A percentile compares a stretch with the other conserved stretches of the same genome.
These are phyloP conservation scores for Canavalia ensiformis DNA, from an alignment of 306 rosid genomes.

Conservation along the genomic window DNA sequence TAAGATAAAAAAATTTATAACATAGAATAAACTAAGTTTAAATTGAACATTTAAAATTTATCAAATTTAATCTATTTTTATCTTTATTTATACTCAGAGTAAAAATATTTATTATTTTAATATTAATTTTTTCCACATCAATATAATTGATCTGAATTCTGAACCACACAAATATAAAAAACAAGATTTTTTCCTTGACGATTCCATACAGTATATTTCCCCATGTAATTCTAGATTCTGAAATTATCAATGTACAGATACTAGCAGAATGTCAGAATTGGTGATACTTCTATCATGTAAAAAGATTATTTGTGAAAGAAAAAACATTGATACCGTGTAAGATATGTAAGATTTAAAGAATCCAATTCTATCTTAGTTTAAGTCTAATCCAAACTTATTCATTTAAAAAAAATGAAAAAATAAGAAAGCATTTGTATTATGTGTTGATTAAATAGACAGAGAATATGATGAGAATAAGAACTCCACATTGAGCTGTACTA, in stretches of 20 bases:
- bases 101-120: too few relatives aligned
- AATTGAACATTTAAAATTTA: too few relatives aligned
- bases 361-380: conserved; percentile 54
- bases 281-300: conserved; percentile 19
- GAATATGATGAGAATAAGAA: conserved; percentile 53
- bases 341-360: conserved; percentile 49
- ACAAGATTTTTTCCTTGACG: not conserved
- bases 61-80: too few relatives aligned
- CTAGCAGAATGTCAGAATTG: conserved; percentile 8
- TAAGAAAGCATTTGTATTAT: conserved; percentile 43
- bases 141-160: not conserved
- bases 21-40: too few relatives aligned
- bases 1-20: too few relatives aligned
- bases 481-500: conserved; percentile 41
- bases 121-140: not conserved
- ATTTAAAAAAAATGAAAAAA: conserved; percentile 35
- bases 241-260: conserved; percentile 17
- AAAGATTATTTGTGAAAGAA: conserved; percentile 28
- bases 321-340: not conserved
- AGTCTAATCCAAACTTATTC: conserved; percentile 45
- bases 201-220: not conserved
- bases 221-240: conserved; percentile 25
- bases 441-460: conserved; percentile 47
- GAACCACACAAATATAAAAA: not conserved
- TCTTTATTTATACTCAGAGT: too few relatives aligned